Evolutionary conservation across 2,329 filamentous ascomycete genomes (phyloP).

Genomic region (Paraphoma sp.): DNA sequence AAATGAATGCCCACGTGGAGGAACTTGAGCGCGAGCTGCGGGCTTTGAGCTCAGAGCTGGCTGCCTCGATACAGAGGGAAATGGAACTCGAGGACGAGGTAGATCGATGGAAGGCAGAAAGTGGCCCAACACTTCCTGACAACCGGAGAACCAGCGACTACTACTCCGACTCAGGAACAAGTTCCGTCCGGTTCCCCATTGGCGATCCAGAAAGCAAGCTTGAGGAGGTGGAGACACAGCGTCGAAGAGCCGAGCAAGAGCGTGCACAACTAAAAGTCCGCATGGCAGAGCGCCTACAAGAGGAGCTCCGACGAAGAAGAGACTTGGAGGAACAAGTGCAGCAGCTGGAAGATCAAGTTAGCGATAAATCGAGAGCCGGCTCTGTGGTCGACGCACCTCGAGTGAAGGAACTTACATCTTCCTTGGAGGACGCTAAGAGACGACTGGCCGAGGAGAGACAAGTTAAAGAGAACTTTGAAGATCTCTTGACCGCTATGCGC

Average conservation of each 20-base stretch:
- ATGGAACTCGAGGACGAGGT: slow-evolving; percentile 96
- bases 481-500: slow-evolving; percentile 83
- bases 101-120: slow-evolving; percentile 83
- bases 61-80: slow-evolving; percentile 89
- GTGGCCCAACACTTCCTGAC: slow-evolving; percentile 62
- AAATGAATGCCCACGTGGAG: slow-evolving; percentile 68
- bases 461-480: slow-evolving; percentile 92
- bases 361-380: slow-evolving; percentile 36
- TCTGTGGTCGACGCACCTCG: slow-evolving; percentile 54
- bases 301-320: slow-evolving; percentile 78
- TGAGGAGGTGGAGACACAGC: slow-evolving; percentile 81
- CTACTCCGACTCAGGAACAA: slow-evolving; percentile 94
- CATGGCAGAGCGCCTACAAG: slow-evolving; percentile 83
- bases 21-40: slow-evolving; percentile 95
- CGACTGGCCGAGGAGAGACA: slow-evolving; percentile 84
- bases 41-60: slow-evolving; percentile 91
- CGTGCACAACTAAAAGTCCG: slow-evolving; percentile 86
- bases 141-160: slow-evolving; percentile 92
- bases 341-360: slow-evolving; percentile 77
- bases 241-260: slow-evolving; percentile 86
- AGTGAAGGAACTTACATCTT: slow-evolving; percentile 78
- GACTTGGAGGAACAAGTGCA: slow-evolving; percentile 84
- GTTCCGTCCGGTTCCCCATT: slow-evolving; percentile 76
- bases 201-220: slow-evolving; percentile 64
- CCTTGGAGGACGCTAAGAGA: slow-evolving; percentile 82